Evolutionary conservation across 108 stramenopile species (phyloP), one percentile per base, ranked within the genome.

Genomic region (Skeletonema tropicum): DNA sequence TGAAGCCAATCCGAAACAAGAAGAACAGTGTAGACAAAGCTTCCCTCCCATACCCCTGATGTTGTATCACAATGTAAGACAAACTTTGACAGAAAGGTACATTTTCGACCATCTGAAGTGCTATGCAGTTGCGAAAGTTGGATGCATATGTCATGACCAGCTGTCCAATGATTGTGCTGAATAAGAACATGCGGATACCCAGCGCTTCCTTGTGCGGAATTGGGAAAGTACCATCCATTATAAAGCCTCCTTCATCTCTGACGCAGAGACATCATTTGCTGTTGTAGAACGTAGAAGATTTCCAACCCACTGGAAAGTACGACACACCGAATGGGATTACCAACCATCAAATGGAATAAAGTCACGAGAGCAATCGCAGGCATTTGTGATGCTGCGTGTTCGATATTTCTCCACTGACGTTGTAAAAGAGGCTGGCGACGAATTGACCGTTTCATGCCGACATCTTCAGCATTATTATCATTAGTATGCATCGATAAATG

Each of bases 41-140:
- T 30, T 90, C 90, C 26, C 49, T 74, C 19, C 87, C 89, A 49
- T 80, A 88, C 9, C 92, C 94, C 64, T 90, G 89, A 30, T 82
- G 49, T 65, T 68, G 29, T 38, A 87, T 83, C 32, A 86, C 90
- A 38, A 89, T 89, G 15, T 77, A 23, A 6, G 89, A 70, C 33
- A 95, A 75, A n/a, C 75, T 75, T 35, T 90, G 87, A 64, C 73
- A 85, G 64, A 95, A 95, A 11, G 91, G 91, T 3, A 92, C 89
- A 66, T 95, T 95, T 73, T 95, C 94, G 5, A 95, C 89, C 94
- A 95, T 92, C 70, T 91, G 89, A 33, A 92, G 67, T 12, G 88
- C 91, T 45, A 90, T 77, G 15, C 89, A 79, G 83, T 85, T 87
- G 19, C 71, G 39, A 77, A 95, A 93, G 19, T 79, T 86, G 12